phyloP scores from a whole-genome alignment of 768 basidiomycete species.

The Boletus coccyginus region DNA sequence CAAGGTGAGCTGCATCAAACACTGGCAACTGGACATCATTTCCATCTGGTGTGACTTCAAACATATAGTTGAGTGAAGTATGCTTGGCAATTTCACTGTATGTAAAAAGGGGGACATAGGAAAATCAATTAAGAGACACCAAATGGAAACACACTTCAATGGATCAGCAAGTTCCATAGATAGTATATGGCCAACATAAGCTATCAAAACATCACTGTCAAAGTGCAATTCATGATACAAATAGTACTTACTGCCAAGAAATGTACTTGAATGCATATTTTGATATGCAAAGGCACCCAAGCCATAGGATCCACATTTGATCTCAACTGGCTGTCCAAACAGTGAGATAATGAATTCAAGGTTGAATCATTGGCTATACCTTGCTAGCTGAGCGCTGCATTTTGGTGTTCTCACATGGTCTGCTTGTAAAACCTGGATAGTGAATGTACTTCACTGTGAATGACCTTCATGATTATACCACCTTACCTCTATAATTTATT shows the following conservation, averaged over 20 bases:
- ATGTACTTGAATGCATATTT: constrained; percentile 19
- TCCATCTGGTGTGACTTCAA: constrained; percentile 14
- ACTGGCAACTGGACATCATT: not conserved
- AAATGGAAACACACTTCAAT: not conserved
- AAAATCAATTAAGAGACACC: not conserved
- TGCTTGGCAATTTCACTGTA: constrained; percentile 13
- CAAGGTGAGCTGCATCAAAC: constrained; percentile 40
- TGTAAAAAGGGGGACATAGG: not conserved
- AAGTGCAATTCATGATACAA: not conserved
- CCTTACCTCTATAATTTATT: constrained; percentile 21
- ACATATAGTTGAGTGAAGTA: constrained; percentile 35
- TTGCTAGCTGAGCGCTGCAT: constrained; percentile 22
- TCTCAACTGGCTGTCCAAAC: constrained; percentile 31
- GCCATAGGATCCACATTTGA: constrained; percentile 38
- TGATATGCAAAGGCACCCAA: constrained; percentile 45
- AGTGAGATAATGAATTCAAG: not conserved
- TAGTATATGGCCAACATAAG: constrained; percentile 38
- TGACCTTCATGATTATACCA: not conserved
- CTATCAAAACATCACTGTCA: constrained; percentile 20
- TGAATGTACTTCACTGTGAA: not conserved
- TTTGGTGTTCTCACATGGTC: constrained; percentile 28
- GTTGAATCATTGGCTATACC: constrained; percentile 12
- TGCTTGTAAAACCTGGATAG: constrained; percentile 16
- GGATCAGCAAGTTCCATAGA: constrained; percentile 8
- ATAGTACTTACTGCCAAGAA: constrained; percentile 32